phyloP scores from a whole-genome alignment of 495 filamentous ascomycete species.

The Penicillium arizonense region DNA sequence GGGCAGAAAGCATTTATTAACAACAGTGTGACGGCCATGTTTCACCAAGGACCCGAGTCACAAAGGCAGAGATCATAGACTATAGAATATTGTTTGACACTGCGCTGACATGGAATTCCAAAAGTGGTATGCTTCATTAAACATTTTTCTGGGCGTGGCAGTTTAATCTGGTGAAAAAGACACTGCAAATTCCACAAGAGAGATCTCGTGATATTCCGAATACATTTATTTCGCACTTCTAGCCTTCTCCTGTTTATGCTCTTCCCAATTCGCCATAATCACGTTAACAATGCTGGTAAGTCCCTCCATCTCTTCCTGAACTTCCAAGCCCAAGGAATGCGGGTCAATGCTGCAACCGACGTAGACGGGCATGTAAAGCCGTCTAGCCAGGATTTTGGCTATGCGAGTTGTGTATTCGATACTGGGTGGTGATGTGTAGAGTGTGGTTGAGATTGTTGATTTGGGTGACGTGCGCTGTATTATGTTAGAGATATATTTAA shows the following conservation, averaged over 20 bases:
- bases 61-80: no score
- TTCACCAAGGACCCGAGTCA: no score
- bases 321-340: conserved; percentile 64
- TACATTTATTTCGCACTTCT: not conserved
- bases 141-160: no score
- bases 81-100: no score
- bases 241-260: conserved; percentile 11
- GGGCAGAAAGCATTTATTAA: no score
- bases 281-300: conserved; percentile 69
- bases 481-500: conserved; percentile 1
- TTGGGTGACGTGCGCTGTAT: conserved; percentile 36
- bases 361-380: conserved; percentile 70
- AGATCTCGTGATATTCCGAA: no score
- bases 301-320: conserved; percentile 96
- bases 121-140: no score
- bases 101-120: no score
- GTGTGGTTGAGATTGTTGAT: conserved; percentile 64
- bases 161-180: not conserved
- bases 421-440: conserved; percentile 71
- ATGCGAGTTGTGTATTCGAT: conserved; percentile 83
- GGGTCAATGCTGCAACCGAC: conserved; percentile 69
- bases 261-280: conserved; percentile 43
- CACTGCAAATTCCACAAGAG: not conserved
- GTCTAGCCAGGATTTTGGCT: conserved; percentile 76
- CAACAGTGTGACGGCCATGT: no score